phyloP scores from a whole-genome alignment of 352 stramenopile species.

The Pythium chondricola region DNA sequence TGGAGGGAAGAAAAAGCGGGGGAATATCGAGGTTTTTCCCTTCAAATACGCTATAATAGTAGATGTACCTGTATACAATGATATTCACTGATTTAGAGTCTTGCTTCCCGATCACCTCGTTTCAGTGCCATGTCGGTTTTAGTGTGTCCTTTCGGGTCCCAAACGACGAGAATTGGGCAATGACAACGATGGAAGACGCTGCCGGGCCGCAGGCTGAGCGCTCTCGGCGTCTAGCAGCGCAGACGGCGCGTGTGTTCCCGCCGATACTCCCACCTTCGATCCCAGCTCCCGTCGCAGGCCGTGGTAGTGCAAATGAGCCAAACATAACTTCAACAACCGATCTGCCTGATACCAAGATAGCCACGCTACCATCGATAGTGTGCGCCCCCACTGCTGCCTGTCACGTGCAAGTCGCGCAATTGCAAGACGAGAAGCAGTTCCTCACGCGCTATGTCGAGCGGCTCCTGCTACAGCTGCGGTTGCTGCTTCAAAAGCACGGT shows the following conservation, averaged over 20 bases:
- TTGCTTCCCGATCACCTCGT: neutral
- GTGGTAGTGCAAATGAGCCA: neutral
- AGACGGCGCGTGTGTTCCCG: conserved; percentile 14
- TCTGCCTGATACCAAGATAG: neutral
- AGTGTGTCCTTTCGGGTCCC: neutral
- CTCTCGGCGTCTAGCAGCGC: conserved; percentile 15
- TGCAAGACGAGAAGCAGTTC: conserved; percentile 61
- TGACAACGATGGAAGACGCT: conserved; percentile 5
- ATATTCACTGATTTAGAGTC: conserved; percentile 1
- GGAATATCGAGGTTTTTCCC: conserved; percentile 7
- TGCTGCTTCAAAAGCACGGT: conserved; percentile 53
- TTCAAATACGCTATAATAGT: neutral
- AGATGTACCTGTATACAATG: neutral
- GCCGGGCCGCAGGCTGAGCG: conserved; percentile 18
- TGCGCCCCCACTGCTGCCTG: conserved; percentile 21
- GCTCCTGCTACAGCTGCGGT: conserved; percentile 51
- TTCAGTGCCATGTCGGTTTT: too few relatives aligned
- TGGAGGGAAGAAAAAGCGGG: too few relatives aligned
- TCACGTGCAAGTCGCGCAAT: conserved; percentile 33
- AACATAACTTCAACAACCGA: conserved; percentile 13
- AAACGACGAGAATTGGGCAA: too few relatives aligned
- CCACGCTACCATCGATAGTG: neutral
- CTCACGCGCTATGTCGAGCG: conserved; percentile 61
- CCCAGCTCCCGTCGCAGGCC: neutral
- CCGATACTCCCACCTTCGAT: neutral